Evolutionary conservation across 345 rosid species (phyloP).

Genomic region (Noccaea caerulescens): DNA sequence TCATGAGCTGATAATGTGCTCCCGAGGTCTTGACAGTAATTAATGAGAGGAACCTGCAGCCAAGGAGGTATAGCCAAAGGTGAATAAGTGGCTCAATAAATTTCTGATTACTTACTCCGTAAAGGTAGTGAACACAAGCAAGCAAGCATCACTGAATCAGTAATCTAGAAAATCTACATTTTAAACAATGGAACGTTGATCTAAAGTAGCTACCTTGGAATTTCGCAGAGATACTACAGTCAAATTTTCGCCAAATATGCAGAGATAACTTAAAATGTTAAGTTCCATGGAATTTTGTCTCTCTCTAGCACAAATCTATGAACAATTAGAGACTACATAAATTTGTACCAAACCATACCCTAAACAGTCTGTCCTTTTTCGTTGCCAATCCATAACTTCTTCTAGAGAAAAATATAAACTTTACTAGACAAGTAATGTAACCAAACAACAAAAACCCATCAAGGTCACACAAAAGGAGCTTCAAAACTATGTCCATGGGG

Average conservation of each 20-base stretch:
- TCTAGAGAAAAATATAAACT: constrained; percentile 10
- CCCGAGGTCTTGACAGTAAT: constrained; percentile 81
- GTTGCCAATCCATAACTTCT: not conserved
- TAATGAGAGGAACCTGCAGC: constrained; percentile 86
- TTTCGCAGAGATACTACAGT: not conserved
- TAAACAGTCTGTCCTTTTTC: constrained; percentile 3
- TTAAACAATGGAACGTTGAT: not conserved
- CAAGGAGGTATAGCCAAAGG: constrained; percentile 22
- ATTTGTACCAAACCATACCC: not conserved
- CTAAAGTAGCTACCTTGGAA: constrained; percentile 3
- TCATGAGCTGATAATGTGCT: constrained; percentile 90
- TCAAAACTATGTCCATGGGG: not conserved
- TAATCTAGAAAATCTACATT: not conserved
- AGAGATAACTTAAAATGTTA: not conserved
- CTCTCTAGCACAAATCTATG: constrained; percentile 1
- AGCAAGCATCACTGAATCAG: not conserved
- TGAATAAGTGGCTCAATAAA: constrained; percentile 23
- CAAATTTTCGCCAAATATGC: not conserved
- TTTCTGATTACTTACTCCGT: not conserved
- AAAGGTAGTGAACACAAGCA: constrained; percentile 1
- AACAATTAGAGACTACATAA: not conserved
- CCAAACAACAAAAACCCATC: constrained; percentile 2
- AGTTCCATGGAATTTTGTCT: constrained; percentile 10
- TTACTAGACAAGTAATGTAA: constrained; percentile 1
- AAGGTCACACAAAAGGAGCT: not conserved